Conservation (phyloP, 345 rosid species). For the Erodium maritimum region DNA sequence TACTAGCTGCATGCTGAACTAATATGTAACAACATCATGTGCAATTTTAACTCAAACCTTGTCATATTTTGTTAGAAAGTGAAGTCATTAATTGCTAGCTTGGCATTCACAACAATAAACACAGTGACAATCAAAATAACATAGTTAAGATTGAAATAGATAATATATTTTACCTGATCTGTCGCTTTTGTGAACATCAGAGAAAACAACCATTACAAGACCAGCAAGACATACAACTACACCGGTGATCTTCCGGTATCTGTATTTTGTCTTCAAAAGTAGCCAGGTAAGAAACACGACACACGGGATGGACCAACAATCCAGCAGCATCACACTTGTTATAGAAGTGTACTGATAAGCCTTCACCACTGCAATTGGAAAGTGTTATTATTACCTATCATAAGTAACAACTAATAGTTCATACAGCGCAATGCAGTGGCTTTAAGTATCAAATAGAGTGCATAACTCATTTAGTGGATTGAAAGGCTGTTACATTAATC, state of each 20-base stretch:
- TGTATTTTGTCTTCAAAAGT: slow-evolving; percentile 67
- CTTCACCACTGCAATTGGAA: slow-evolving; percentile 61
- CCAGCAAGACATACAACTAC: slow-evolving; percentile 70
- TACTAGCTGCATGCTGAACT: too few relatives aligned
- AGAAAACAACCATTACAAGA: slow-evolving; percentile 70
- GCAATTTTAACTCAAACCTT: too few relatives aligned
- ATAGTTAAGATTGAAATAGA: background rate
- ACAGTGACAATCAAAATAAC: too few relatives aligned
- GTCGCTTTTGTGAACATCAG: slow-evolving; percentile 76
- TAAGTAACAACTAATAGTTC: too few relatives aligned
- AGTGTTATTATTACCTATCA: background rate
- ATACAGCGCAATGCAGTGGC: too few relatives aligned
- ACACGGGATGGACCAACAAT: slow-evolving; percentile 87
- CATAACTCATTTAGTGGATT: too few relatives aligned
- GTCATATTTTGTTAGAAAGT: too few relatives aligned
- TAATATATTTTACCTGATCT: slow-evolving; percentile 43
- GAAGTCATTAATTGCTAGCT: background rate
- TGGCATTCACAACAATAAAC: too few relatives aligned
- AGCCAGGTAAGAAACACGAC: slow-evolving; percentile 77
- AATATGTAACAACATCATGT: too few relatives aligned
- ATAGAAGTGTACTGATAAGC: slow-evolving; percentile 80
- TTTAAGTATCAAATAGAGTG: too few relatives aligned
- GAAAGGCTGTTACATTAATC: too few relatives aligned
- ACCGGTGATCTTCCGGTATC: slow-evolving; percentile 64
- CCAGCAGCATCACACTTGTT: slow-evolving; percentile 86